These are phyloP conservation scores for Wallacemonas sp. DNA, from an alignment of 208 protist species.

Conservation along the genomic window DNA sequence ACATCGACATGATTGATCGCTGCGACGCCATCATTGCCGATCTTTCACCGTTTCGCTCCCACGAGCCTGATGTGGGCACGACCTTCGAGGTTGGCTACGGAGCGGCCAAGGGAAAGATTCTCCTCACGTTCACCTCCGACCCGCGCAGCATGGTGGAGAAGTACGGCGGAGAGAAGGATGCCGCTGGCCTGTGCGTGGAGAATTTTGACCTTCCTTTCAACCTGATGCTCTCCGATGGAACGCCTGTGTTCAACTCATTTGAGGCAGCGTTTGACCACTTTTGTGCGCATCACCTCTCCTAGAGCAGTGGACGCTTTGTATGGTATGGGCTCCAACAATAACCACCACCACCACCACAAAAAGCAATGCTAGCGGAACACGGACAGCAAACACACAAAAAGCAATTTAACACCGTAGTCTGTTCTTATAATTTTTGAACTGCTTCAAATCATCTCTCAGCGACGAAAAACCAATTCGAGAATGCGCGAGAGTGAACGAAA, in stretches of 20 bases:
- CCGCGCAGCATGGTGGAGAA: slow-evolving; percentile 56
- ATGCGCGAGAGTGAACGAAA: too few relatives aligned
- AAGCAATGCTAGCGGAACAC: too few relatives aligned
- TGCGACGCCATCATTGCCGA: slow-evolving; percentile 85
- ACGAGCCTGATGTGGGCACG: slow-evolving; percentile 78
- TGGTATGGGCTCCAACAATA: too few relatives aligned
- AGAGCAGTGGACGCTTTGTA: not conserved
- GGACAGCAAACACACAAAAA: too few relatives aligned
- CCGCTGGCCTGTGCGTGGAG: slow-evolving; percentile 52
- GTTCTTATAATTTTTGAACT: too few relatives aligned
- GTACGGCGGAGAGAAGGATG: slow-evolving; percentile 53
- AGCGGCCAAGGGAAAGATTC: slow-evolving; percentile 59
- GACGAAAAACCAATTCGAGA: too few relatives aligned
- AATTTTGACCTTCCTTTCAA: slow-evolving; percentile 82
- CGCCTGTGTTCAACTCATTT: slow-evolving; percentile 64
- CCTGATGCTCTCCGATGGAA: slow-evolving; percentile 72
- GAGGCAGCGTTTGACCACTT: slow-evolving; percentile 68
- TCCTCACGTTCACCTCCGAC: slow-evolving; percentile 68
- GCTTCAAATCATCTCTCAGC: too few relatives aligned
- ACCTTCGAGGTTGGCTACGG: slow-evolving; percentile 88
- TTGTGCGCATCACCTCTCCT: slow-evolving; percentile 23
- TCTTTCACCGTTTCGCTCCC: slow-evolving; percentile 77
- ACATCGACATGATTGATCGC: slow-evolving; percentile 72
- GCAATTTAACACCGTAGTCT: too few relatives aligned
- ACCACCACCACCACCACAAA: too few relatives aligned